Conservation (phyloP, 805 yeast species). For the Candida sanyiensis region DNA sequence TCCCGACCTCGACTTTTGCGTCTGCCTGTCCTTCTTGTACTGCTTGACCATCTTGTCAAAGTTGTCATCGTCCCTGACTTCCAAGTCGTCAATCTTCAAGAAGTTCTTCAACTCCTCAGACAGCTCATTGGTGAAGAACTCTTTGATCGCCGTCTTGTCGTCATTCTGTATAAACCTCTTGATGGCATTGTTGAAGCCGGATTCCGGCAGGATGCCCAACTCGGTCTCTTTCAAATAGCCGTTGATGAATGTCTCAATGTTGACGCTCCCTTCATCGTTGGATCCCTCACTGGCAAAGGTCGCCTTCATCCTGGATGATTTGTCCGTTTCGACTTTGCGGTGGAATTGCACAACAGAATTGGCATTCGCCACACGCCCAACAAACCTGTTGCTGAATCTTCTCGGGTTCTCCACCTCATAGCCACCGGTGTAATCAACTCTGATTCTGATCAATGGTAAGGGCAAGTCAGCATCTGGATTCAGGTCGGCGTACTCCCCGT, state of each 20-base stretch:
- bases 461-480: conserved; percentile 40
- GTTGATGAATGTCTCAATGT: conserved; percentile 58
- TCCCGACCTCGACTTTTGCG: conserved; percentile 3
- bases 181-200: conserved; percentile 70
- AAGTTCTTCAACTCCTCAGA: conserved; percentile 19
- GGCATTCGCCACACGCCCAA: conserved; percentile 86
- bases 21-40: conserved; percentile 31
- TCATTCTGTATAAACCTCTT: conserved; percentile 73
- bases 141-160: conserved; percentile 64
- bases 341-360: conserved; percentile 76
- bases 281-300: conserved; percentile 10
- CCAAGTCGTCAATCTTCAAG: conserved; percentile 35
- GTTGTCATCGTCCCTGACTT: conserved; percentile 30
- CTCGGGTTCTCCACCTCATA: conserved; percentile 89
- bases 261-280: conserved; percentile 38
- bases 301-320: conserved; percentile 8
- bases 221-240: conserved; percentile 57
- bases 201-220: conserved; percentile 65
- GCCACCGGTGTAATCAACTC: conserved; percentile 88
- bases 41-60: conserved; percentile 40
- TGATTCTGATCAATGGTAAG: conserved; percentile 71
- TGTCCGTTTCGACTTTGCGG: conserved; percentile 35
- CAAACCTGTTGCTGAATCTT: conserved; percentile 84
- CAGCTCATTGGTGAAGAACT: conserved; percentile 50
- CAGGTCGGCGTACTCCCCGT: conserved; percentile 38